phyloP scores from a whole-genome alignment of 441 rosid species.

The Adansonia gregorii region DNA sequence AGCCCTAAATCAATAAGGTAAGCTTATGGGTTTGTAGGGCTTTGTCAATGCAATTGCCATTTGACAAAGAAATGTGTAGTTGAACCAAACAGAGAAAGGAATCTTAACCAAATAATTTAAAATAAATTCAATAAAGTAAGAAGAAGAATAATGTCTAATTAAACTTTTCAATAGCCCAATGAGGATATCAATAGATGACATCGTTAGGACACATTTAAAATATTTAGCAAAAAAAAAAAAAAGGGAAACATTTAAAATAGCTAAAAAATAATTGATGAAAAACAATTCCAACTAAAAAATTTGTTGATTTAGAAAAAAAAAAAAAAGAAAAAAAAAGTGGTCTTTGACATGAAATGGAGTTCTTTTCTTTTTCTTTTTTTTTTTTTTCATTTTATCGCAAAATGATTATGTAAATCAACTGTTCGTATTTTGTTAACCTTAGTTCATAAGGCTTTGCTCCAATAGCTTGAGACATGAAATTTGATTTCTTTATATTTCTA shows the following conservation, averaged over 20 bases:
- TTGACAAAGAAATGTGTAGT: background rate
- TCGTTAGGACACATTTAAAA: background rate
- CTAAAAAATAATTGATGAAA: background rate
- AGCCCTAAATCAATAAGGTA: slow-evolving; percentile 16
- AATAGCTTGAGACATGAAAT: background rate
- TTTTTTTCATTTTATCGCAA: too few relatives aligned
- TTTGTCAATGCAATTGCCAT: background rate
- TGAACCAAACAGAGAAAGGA: slow-evolving; percentile 7
- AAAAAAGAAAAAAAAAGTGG: too few relatives aligned
- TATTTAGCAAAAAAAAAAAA: too few relatives aligned
- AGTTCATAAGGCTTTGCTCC: background rate
- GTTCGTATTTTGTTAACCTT: too few relatives aligned
- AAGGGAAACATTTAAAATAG: background rate
- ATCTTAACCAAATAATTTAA: background rate
- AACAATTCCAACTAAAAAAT: background rate
- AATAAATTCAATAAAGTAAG: background rate
- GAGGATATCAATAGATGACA: background rate
- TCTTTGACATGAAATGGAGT: too few relatives aligned
- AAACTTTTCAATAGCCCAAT: background rate
- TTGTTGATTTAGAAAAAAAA: too few relatives aligned
- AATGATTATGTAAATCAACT: too few relatives aligned
- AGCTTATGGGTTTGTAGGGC: slow-evolving; percentile 18
- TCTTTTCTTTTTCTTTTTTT: too few relatives aligned
- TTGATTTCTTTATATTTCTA: too few relatives aligned
- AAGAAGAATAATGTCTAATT: background rate